Evolutionary conservation across 1,284 basidiomycete genomes (phyloP).

Genomic region (Erythrobasidium hasegawianum): DNA sequence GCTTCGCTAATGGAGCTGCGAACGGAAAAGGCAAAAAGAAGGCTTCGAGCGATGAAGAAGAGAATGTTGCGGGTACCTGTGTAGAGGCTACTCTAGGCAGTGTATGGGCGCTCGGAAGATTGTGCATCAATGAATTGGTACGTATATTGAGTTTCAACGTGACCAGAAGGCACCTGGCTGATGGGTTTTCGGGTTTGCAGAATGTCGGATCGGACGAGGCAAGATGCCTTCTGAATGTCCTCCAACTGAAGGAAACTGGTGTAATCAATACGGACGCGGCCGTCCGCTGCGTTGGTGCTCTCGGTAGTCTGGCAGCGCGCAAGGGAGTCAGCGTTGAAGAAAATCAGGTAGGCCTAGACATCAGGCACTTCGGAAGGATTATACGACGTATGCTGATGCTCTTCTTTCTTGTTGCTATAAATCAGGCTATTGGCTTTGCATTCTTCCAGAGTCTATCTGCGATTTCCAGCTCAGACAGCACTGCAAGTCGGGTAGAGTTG

Average conservation of each 20-base stretch:
- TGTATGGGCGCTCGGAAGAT: slow-evolving; percentile 51
- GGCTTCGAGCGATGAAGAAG: background rate
- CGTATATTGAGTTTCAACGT: slow-evolving; percentile 43
- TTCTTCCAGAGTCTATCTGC: slow-evolving; percentile 58
- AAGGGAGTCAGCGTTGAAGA: slow-evolving; percentile 59
- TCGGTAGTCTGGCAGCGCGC: slow-evolving; percentile 74
- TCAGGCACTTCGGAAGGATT: no score
- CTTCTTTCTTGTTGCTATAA: no score
- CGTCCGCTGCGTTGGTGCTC: slow-evolving; percentile 58
- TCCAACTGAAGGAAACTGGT: slow-evolving; percentile 4
- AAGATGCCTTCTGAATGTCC: slow-evolving; percentile 6
- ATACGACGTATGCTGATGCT: no score
- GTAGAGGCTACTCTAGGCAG: slow-evolving; percentile 51
- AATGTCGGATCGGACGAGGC: slow-evolving; percentile 27
- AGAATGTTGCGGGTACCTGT: slow-evolving; percentile 42
- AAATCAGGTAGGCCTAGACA: slow-evolving; percentile 72
- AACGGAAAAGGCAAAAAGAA: slow-evolving; percentile 10
- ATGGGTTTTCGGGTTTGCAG: no score
- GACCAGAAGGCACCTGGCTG: no score
- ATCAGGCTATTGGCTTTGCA: slow-evolving; percentile 64
- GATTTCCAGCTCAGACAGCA: slow-evolving; percentile 47
- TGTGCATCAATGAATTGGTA: slow-evolving; percentile 54
- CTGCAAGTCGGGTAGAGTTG: slow-evolving; percentile 57
- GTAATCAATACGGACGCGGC: slow-evolving; percentile 14
- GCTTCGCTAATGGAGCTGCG: background rate